Conservation (phyloP, 179 eudicot genomes). For the Silene noctiflora region DNA sequence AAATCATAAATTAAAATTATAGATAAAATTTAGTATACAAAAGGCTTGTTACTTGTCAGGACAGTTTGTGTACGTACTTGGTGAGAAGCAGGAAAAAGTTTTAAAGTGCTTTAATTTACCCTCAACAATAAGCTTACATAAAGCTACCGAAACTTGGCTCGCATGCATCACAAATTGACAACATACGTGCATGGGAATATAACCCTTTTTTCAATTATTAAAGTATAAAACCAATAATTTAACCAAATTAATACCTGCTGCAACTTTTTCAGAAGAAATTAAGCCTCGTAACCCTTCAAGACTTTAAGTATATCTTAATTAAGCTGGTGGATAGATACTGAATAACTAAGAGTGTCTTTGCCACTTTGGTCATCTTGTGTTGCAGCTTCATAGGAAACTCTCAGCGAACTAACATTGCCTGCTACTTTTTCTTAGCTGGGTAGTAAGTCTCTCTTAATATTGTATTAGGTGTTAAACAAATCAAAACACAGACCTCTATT, state of each 20-base stretch:
- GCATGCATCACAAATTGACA: neutral
- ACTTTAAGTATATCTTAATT: neutral
- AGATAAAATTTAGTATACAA: too few relatives aligned
- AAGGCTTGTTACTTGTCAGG: too few relatives aligned
- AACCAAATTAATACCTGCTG: neutral
- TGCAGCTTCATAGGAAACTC: too few relatives aligned
- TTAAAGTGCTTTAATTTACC: neutral
- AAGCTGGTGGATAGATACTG: slow-evolving; percentile 15
- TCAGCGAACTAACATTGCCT: too few relatives aligned
- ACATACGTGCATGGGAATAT: slow-evolving; percentile 5
- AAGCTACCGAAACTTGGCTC: neutral
- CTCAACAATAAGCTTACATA: too few relatives aligned
- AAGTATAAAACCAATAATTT: slow-evolving; percentile 6
- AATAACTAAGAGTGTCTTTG: slow-evolving; percentile 17
- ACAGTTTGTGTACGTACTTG: neutral
- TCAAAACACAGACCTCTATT: too few relatives aligned
- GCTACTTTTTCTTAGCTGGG: too few relatives aligned
- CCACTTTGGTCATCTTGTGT: too few relatives aligned
- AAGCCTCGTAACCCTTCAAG: neutral
- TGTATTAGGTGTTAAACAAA: too few relatives aligned
- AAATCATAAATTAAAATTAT: too few relatives aligned
- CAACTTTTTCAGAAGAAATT: neutral
- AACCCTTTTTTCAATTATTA: neutral
- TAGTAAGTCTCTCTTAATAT: too few relatives aligned
- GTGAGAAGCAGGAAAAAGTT: neutral